Conservation (phyloP, 2,329 filamentous ascomycete genomes). For the Pseudohalonectria lignicola region DNA sequence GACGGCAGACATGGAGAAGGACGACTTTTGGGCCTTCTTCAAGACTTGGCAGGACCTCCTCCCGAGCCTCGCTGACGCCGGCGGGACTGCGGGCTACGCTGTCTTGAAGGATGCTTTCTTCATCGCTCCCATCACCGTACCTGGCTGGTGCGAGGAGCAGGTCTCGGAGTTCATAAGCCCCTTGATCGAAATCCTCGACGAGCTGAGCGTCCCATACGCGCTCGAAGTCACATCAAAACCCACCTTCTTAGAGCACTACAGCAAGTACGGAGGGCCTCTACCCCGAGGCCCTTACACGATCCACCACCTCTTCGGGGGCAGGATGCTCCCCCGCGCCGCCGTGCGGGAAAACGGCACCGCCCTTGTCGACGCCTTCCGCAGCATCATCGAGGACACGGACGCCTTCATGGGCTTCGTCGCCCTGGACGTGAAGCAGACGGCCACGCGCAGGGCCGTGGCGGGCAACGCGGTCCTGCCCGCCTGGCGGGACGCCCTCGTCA, state of each 20-base stretch:
- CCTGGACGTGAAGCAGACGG: not conserved
- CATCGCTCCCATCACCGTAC: not conserved
- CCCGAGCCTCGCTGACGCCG: slow-evolving; percentile 1
- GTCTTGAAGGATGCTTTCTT: not conserved
- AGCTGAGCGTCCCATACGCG: not conserved
- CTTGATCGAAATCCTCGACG: not conserved
- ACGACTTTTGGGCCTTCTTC: not conserved
- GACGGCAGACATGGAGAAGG: not conserved
- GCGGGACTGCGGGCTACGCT: not conserved
- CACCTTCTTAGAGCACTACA: not conserved
- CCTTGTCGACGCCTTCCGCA: not conserved
- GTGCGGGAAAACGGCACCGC: too few relatives aligned
- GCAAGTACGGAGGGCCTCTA: not conserved
- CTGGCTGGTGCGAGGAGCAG: not conserved
- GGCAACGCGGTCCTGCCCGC: slow-evolving; percentile 6
- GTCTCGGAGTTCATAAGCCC: not conserved
- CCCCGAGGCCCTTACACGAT: slow-evolving; percentile 3
- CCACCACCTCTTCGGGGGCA: slow-evolving; percentile 3
- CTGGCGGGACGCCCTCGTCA: slow-evolving; percentile 7
- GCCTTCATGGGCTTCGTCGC: too few relatives aligned
- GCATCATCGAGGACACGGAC: not conserved
- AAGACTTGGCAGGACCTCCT: not conserved
- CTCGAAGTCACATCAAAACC: not conserved
- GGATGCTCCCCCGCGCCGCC: slow-evolving; percentile 1
- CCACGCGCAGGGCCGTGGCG: slow-evolving; percentile 3